A percentile compares a stretch with the other conserved stretches of the same genome.
phyloP scores from a whole-genome alignment of 2,329 filamentous ascomycete genomes.

The Colletotrichum musae region DNA sequence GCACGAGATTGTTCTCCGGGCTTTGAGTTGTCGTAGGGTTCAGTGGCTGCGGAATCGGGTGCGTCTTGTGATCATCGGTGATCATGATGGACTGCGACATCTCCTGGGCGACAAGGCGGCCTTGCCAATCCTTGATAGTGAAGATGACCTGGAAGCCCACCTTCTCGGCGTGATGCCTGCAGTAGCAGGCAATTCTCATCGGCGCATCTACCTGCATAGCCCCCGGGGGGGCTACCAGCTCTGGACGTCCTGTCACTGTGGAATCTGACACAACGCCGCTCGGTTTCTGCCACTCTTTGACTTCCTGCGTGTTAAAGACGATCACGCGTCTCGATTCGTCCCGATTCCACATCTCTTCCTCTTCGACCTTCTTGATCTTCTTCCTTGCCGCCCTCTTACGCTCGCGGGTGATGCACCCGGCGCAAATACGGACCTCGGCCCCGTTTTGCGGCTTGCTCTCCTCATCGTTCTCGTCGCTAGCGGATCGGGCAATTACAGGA shows the following conservation, averaged over 20 bases:
- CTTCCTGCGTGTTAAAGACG: slow-evolving; percentile 91
- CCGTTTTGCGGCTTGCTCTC: slow-evolving; percentile 85
- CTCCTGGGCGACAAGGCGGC: slow-evolving; percentile 84
- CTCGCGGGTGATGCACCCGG: slow-evolving; percentile 92
- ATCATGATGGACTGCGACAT: slow-evolving; percentile 95
- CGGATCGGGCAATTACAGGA: slow-evolving; percentile 44
- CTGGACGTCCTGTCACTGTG: slow-evolving; percentile 58
- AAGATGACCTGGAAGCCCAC: slow-evolving; percentile 94
- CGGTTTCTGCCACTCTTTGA: slow-evolving; percentile 83
- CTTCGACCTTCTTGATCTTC: slow-evolving; percentile 92
- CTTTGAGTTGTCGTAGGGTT: slow-evolving; percentile 38
- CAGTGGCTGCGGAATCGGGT: slow-evolving; percentile 59
- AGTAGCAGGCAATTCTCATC: slow-evolving; percentile 98
- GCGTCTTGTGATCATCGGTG: slow-evolving; percentile 97
- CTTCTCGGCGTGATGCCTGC: slow-evolving; percentile 95
- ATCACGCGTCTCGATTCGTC: slow-evolving; percentile 87
- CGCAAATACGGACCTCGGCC: slow-evolving; percentile 93
- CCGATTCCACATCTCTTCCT: slow-evolving; percentile 88
- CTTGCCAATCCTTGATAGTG: slow-evolving; percentile 87
- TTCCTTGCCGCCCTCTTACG: slow-evolving; percentile 92
- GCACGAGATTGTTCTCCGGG: slow-evolving; percentile 39
- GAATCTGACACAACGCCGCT: slow-evolving; percentile 52
- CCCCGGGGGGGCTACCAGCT: slow-evolving; percentile 63
- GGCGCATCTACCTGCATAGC: slow-evolving; percentile 86
- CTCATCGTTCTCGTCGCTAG: slow-evolving; percentile 69